phyloP scores from a whole-genome alignment of 192 early-diverging fungal species.

The Backusella circina region DNA sequence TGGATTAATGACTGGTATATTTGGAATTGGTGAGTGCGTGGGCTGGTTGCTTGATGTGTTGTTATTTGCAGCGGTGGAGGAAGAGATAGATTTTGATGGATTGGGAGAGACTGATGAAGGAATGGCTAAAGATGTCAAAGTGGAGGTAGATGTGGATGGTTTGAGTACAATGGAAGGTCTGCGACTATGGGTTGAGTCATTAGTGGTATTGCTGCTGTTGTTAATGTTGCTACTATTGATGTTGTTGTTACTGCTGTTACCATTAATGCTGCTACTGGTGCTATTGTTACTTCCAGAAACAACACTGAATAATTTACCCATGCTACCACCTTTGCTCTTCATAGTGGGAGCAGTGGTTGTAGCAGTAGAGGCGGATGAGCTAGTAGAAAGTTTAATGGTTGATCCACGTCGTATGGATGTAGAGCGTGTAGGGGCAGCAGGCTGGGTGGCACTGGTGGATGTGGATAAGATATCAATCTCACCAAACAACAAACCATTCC shows the following conservation, averaged over 20 bases:
- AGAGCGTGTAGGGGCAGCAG: background rate
- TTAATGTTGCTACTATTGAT: no score
- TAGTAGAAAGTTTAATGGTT: background rate
- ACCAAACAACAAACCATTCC: slow-evolving; percentile 30
- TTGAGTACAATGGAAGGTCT: background rate
- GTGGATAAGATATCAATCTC: slow-evolving; percentile 6
- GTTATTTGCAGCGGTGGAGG: background rate
- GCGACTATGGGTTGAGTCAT: background rate
- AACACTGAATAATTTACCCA: background rate
- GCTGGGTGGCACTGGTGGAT: background rate
- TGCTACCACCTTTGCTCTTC: background rate
- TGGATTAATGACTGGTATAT: slow-evolving; percentile 17
- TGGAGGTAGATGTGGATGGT: background rate
- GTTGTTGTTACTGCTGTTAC: background rate
- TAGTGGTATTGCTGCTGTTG: background rate
- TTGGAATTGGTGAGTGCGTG: slow-evolving; percentile 36
- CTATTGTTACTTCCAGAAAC: background rate
- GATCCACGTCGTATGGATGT: background rate
- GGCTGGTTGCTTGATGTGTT: background rate
- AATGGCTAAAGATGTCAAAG: background rate
- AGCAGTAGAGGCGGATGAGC: background rate
- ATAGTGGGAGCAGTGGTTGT: background rate
- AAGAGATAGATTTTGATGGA: slow-evolving; percentile 5
- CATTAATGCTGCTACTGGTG: background rate
- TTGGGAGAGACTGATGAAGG: background rate